These are phyloP conservation scores for Monosporozyma solicola DNA, from an alignment of 805 yeast species.

Conservation along the genomic window DNA sequence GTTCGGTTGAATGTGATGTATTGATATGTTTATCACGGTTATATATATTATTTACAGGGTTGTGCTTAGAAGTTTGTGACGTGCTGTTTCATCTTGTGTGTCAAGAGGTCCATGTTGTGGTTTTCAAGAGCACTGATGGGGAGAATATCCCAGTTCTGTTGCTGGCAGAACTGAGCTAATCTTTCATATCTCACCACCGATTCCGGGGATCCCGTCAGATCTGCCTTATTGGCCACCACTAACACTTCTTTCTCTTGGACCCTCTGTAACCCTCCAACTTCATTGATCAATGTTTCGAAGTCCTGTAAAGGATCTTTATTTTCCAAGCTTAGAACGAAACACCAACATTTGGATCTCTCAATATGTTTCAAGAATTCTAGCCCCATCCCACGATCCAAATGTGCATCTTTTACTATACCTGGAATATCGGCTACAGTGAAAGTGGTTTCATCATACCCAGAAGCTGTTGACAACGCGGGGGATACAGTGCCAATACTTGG, in stretches of 20 bases:
- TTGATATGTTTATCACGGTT: too few relatives aligned
- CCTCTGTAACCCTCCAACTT: conserved; percentile 56
- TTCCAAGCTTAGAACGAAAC: conserved; percentile 76
- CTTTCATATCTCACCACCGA: conserved; percentile 33
- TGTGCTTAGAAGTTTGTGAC: background rate
- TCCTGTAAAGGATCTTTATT: conserved; percentile 57
- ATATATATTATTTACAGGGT: background rate
- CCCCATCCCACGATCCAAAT: conserved; percentile 83
- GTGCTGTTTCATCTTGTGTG: conserved; percentile 59
- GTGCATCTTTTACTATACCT: conserved; percentile 86
- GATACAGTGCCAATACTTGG: conserved; percentile 85
- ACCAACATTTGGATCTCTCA: conserved; percentile 84
- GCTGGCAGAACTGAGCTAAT: conserved; percentile 39
- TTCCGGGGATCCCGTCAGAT: conserved; percentile 35
- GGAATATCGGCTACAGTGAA: conserved; percentile 98
- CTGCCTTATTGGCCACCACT: conserved; percentile 93
- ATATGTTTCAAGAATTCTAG: conserved; percentile 85
- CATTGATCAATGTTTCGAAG: conserved; percentile 51
- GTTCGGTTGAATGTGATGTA: background rate
- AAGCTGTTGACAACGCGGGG: conserved; percentile 28
- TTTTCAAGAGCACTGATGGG: conserved; percentile 77
- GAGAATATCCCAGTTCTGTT: conserved; percentile 53
- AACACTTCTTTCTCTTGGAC: conserved; percentile 53
- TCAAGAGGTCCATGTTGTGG: conserved; percentile 64
- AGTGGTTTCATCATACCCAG: conserved; percentile 44